phyloP scores from a whole-genome alignment of 2,329 filamentous ascomycete genomes.

The Curvularia lunata region DNA sequence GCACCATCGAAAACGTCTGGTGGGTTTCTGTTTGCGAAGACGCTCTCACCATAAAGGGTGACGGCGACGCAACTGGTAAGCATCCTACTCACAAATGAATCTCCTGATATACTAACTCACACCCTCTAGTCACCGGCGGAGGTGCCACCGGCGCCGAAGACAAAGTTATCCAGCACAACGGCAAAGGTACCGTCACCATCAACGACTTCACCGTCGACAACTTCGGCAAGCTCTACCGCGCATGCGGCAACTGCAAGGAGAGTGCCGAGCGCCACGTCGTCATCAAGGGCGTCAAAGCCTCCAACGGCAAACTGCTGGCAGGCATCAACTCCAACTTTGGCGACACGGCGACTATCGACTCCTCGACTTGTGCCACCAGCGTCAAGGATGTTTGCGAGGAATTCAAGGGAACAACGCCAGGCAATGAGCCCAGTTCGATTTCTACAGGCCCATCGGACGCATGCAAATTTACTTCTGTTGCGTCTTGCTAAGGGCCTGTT shows the following conservation, averaged over 20 bases:
- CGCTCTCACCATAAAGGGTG: conserved; percentile 46
- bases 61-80: conserved; percentile 18
- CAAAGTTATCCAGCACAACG: conserved; percentile 55
- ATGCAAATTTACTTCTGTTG: conserved; percentile 32
- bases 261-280: conserved; percentile 52
- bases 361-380: conserved; percentile 33
- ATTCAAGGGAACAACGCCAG: conserved; percentile 41
- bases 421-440: conserved; percentile 36
- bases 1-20: conserved; percentile 56
- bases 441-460: conserved; percentile 40
- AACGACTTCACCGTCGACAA: conserved; percentile 40
- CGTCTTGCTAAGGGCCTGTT: conserved; percentile 27
- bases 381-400: conserved; percentile 45
- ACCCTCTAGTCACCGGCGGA: conserved; percentile 45
- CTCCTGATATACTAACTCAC: background rate
- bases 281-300: conserved; percentile 54
- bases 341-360: conserved; percentile 57
- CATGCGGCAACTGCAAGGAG: conserved; percentile 59
- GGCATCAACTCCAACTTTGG: conserved; percentile 62
- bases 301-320: conserved; percentile 52
- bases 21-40: conserved; percentile 48
- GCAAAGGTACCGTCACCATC: conserved; percentile 50
- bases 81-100: background rate
- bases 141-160: conserved; percentile 49
- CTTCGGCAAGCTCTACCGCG: conserved; percentile 55